Conservation (phyloP, 2,329 filamentous ascomycete genomes). For the Lojkania enalia region DNA sequence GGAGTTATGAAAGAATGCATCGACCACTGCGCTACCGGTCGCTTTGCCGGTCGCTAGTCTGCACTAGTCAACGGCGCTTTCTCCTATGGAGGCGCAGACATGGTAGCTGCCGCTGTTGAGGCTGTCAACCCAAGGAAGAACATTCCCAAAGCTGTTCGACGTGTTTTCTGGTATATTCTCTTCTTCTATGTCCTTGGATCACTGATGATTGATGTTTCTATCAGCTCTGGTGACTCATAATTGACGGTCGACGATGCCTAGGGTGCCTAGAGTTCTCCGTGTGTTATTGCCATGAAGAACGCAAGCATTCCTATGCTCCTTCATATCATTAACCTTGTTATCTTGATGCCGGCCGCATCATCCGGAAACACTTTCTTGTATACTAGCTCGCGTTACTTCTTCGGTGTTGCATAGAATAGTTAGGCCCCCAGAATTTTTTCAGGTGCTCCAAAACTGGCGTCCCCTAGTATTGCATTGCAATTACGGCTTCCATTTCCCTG, state of each 20-base stretch:
- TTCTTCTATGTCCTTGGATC: constrained; percentile 59
- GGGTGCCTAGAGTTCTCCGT: constrained; percentile 42
- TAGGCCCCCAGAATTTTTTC: constrained; percentile 57
- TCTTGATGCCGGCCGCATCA: constrained; percentile 72
- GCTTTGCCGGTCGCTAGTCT: constrained; percentile 63
- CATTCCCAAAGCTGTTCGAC: constrained; percentile 59
- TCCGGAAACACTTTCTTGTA: constrained; percentile 69
- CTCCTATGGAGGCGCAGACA: constrained; percentile 43
- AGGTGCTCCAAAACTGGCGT: constrained; percentile 52
- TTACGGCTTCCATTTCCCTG: constrained; percentile 47
- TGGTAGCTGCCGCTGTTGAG: constrained; percentile 44
- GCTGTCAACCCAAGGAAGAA: constrained; percentile 42
- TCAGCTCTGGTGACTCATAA: constrained; percentile 57
- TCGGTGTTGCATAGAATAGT: constrained; percentile 53
- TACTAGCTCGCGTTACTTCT: constrained; percentile 57
- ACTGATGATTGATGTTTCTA: constrained; percentile 62
- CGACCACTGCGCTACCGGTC: constrained; percentile 61
- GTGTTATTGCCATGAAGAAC: constrained; percentile 67
- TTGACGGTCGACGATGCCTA: constrained; percentile 51
- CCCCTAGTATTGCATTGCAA: constrained; percentile 44
- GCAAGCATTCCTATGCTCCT: constrained; percentile 70
- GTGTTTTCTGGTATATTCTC: constrained; percentile 59
- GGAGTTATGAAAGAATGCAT: constrained; percentile 55
- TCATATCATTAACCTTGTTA: constrained; percentile 74
- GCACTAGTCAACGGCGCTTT: constrained; percentile 59